These are phyloP conservation scores for Phytopythium ostracodes DNA, from an alignment of 352 stramenopile species.

Conservation along the genomic window DNA sequence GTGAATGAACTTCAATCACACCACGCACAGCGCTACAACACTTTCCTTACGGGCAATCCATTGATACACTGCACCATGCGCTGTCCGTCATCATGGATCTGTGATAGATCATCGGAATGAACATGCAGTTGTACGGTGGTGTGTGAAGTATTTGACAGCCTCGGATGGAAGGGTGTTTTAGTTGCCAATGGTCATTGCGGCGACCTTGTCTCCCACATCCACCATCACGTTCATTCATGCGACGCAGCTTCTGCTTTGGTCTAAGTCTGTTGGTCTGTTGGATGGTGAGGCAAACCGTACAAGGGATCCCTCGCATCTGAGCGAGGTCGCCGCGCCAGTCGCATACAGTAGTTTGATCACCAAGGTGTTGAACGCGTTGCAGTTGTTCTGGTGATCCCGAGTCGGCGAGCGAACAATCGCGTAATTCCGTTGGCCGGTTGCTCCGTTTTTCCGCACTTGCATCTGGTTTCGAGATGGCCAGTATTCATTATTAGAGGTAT, in stretches of 20 bases:
- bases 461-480: neutral
- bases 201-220: too few species aligned
- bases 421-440: neutral
- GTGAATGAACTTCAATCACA: slow-evolving; percentile 8
- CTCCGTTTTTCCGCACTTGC: neutral
- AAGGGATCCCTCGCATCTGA: too few species aligned
- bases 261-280: too few species aligned
- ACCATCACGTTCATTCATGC: too few species aligned
- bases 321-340: too few species aligned
- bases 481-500: neutral
- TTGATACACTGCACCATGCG: neutral
- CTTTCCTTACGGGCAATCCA: neutral
- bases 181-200: neutral
- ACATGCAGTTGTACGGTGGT: too few species aligned
- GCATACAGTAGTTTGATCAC: too few species aligned
- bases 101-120: slow-evolving; percentile 2
- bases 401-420: neutral
- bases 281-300: too few species aligned
- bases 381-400: neutral
- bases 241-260: too few species aligned
- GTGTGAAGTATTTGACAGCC: too few species aligned
- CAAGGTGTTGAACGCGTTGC: neutral
- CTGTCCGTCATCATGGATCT: slow-evolving; percentile 6
- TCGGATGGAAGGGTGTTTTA: too few species aligned
- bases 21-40: neutral